Conservation (phyloP, 192 early-diverging fungal species). For the Oehlia diaphana region DNA sequence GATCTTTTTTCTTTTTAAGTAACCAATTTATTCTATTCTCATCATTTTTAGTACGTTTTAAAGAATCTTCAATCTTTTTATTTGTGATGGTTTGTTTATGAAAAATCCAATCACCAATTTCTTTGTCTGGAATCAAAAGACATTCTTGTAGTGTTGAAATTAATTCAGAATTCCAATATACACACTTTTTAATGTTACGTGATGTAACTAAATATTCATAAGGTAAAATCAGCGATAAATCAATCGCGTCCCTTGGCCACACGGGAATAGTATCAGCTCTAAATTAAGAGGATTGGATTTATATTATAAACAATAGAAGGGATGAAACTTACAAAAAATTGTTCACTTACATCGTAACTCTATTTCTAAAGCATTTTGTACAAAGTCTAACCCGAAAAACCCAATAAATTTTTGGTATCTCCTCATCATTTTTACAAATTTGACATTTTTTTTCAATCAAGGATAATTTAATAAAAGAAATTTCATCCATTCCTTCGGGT, state of each 20-base stretch:
- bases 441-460: conserved; percentile 14
- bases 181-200: background rate
- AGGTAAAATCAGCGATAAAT: background rate
- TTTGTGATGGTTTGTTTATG: background rate
- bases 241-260: background rate
- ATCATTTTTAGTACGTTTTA: background rate
- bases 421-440: background rate
- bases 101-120: background rate
- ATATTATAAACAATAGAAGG: no score
- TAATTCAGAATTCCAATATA: background rate
- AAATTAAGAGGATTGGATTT: no score
- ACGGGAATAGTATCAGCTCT: background rate
- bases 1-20: background rate
- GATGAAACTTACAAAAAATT: background rate
- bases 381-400: conserved; percentile 12
- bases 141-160: background rate
- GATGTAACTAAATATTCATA: background rate
- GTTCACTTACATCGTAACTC: background rate
- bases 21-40: background rate
- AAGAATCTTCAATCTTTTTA: background rate
- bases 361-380: background rate
- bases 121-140: background rate
- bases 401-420: conserved; percentile 10
- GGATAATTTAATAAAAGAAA: conserved; percentile 1
- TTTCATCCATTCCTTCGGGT: conserved; percentile 12